phyloP scores from a whole-genome alignment of 352 stramenopile species.

The Sclerospora graminicola region DNA sequence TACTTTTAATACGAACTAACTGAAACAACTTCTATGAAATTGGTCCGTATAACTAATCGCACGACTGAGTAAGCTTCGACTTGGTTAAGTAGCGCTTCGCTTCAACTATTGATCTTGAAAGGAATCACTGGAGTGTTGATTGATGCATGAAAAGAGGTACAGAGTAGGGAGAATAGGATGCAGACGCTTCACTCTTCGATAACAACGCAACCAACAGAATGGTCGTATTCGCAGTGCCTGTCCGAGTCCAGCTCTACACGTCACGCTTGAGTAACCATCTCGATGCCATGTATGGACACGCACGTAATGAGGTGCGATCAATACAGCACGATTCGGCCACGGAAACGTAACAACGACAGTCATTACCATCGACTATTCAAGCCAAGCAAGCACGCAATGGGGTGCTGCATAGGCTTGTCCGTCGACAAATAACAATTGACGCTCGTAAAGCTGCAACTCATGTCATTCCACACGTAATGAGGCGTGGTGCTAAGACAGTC shows the following conservation, averaged over 20 bases:
- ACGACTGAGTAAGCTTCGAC: too few relatives aligned
- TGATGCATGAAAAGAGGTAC: too few relatives aligned
- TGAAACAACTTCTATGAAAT: too few relatives aligned
- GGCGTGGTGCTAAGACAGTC: conserved; percentile 4
- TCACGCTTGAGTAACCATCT: conserved; percentile 1
- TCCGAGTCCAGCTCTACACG: not conserved
- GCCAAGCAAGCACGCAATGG: conserved; percentile 12
- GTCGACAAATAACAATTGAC: not conserved
- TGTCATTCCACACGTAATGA: conserved; percentile 13
- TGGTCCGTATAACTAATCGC: too few relatives aligned
- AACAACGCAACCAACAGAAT: not conserved
- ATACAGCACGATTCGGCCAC: conserved; percentile 3
- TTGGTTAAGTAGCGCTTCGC: too few relatives aligned
- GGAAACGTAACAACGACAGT: conserved; percentile 5
- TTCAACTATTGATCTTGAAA: too few relatives aligned
- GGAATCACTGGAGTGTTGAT: too few relatives aligned
- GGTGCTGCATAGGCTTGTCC: conserved; percentile 5
- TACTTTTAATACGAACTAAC: not conserved
- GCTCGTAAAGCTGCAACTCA: conserved; percentile 1
- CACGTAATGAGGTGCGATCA: conserved; percentile 24
- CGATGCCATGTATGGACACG: conserved; percentile 1
- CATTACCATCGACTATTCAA: not conserved
- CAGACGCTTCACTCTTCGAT: not conserved
- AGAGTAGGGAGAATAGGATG: not conserved
- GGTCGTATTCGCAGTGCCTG: not conserved